Conservation (phyloP, 169 alveolate species). For the Prorocentrum cordatum region DNA sequence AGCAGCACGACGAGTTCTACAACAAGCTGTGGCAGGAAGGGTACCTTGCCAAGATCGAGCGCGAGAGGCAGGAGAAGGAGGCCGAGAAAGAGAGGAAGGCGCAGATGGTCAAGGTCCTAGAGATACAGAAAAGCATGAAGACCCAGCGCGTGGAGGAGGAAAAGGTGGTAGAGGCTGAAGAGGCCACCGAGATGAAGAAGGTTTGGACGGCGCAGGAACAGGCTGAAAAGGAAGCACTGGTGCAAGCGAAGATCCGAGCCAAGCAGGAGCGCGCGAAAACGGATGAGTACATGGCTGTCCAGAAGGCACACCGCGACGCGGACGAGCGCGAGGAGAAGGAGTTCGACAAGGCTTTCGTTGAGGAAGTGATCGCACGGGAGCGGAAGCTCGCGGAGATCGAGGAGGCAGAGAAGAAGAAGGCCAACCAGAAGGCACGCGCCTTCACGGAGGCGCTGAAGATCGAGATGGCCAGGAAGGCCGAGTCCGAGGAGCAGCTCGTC, state of each 20-base stretch:
- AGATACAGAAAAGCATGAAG: no score
- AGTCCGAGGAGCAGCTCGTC: background rate
- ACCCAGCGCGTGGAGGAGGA: no score
- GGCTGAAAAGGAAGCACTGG: background rate
- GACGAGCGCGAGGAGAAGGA: conserved; percentile 46
- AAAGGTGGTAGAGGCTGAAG: no score
- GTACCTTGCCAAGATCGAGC: conserved; percentile 62
- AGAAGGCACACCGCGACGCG: conserved; percentile 48
- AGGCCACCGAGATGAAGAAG: no score
- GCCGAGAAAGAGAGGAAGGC: no score
- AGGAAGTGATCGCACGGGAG: conserved; percentile 53
- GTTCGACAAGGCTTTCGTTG: conserved; percentile 21
- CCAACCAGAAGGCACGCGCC: conserved; percentile 44
- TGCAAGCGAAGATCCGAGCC: background rate
- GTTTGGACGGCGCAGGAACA: background rate
- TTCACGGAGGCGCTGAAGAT: conserved; percentile 47
- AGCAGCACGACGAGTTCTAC: conserved; percentile 36
- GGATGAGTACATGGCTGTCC: conserved; percentile 59
- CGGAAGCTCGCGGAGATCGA: conserved; percentile 58
- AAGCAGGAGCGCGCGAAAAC: background rate
- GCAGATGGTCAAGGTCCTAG: no score
- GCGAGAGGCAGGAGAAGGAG: conserved; percentile 51
- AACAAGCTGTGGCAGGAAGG: conserved; percentile 61
- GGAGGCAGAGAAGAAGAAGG: conserved; percentile 62
- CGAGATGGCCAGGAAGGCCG: conserved; percentile 46